These are phyloP conservation scores for Dissophora ornata DNA, from an alignment of 192 early-diverging fungal genomes.

Conservation along the genomic window DNA sequence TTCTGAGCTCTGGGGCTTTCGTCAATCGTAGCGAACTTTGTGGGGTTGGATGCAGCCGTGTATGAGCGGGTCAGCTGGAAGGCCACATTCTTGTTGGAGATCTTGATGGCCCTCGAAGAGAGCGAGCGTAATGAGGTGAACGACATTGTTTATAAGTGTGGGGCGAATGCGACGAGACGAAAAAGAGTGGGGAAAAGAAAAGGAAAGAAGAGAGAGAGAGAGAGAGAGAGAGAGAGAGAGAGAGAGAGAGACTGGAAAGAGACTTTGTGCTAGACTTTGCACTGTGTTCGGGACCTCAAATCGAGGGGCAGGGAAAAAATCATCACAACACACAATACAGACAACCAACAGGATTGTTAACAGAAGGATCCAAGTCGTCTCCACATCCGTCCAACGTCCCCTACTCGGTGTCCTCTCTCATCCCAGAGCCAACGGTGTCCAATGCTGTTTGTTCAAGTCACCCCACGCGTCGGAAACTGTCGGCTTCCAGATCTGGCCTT, in stretches of 20 bases:
- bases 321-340: no score
- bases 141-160: constrained; percentile 29
- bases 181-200: neutral
- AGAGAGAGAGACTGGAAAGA: neutral
- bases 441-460: no score
- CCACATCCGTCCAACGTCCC: no score
- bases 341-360: no score
- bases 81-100: constrained; percentile 35
- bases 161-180: neutral
- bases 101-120: constrained; percentile 49
- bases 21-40: constrained; percentile 61
- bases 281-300: constrained; percentile 11
- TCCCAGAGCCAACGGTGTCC: no score
- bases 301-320: neutral
- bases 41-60: constrained; percentile 52
- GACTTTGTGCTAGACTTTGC: neutral
- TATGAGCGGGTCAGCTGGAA: constrained; percentile 55
- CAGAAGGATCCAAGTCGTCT: no score
- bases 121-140: constrained; percentile 47
- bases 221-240: constrained; percentile 12
- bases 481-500: no score
- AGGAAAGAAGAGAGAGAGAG: neutral
- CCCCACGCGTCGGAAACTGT: no score
- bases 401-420: no score
- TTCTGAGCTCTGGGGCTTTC: constrained; percentile 41